Conservation (phyloP, 306 rosid species). For the Echinosophora koreensis region DNA sequence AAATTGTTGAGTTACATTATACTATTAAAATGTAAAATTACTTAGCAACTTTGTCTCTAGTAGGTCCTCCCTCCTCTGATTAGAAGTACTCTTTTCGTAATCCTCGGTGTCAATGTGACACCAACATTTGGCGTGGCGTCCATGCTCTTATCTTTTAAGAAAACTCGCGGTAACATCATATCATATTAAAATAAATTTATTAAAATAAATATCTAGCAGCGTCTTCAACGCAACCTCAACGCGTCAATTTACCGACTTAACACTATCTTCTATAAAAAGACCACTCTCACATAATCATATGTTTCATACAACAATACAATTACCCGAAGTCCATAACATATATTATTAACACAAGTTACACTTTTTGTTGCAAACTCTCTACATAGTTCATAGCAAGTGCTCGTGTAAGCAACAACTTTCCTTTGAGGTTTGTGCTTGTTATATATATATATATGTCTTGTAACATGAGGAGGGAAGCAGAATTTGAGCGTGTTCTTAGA, state of each 20-base stretch:
- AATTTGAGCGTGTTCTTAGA: conserved; percentile 57
- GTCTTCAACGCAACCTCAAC: conserved; percentile 10
- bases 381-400: not conserved
- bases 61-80: no score
- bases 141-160: not conserved
- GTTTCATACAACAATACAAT: conserved; percentile 8
- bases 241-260: conserved; percentile 31
- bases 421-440: not conserved
- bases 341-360: not conserved
- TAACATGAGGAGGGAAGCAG: conserved; percentile 30
- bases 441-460: not conserved
- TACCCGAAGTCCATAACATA: not conserved
- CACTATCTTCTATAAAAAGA: conserved; percentile 19
- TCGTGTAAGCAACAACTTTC: not conserved
- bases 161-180: conserved; percentile 43
- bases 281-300: not conserved
- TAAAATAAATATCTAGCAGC: not conserved
- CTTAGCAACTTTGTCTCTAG: no score
- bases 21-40: no score
- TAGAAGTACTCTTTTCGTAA: no score
- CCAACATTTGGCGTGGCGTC: not conserved
- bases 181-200: no score
- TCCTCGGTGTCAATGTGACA: not conserved
- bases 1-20: no score
- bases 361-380: not conserved